Base-by-base conservation (phyloP, 129 eudicot genomes). In the Cynara cardunculus region DNA sequence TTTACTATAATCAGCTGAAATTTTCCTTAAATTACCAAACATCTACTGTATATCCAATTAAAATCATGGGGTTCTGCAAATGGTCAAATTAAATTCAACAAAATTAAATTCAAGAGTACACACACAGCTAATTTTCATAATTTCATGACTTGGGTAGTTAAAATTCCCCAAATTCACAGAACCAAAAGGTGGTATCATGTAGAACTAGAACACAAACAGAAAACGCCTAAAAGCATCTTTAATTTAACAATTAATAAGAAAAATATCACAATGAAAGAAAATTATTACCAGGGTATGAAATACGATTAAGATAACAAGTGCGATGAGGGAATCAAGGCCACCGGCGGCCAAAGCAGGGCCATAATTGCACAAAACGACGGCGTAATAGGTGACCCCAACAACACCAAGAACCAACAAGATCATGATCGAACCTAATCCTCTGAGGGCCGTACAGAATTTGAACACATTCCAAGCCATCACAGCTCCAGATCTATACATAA, bases 381-480 rank as follows among this genome's bases (percentile, higher is more conserved):
- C 97, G 80, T 95, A 95, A 88, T 92, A 95, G 69, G 93, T 85
- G 59, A 95, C 97, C 53, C 99, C 97, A 53, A 95, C 97, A 76
- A 95, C 93, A 66, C 89, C 99, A 41, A 95, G 90, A 37, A 92
- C 99, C 80, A 95, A 73, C 78, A 95, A 78, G 86, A 95, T 95
- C 99, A 95, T 95, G 91, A 95, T 89, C 84, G 97, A 95, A 16
- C 99, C 99, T 49, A 95, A 82, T 24, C 97, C 97, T 71, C 93
- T 81, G 13, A 95, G 44, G 26, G 99, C 99, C 78, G 97, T 92
- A 37, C 99, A 95, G 73, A 95, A 95, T 81, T 86, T 92, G 97
- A 95, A 95, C 70, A 95, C 99, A 81, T 95, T 95, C 97, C 99
- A 95, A 65, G 99, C 99, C 99, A 95, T 95, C 32, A 88, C 95